Evolutionary conservation across 768 basidiomycete genomes (phyloP).

Genomic region (Suillus weaverae): DNA sequence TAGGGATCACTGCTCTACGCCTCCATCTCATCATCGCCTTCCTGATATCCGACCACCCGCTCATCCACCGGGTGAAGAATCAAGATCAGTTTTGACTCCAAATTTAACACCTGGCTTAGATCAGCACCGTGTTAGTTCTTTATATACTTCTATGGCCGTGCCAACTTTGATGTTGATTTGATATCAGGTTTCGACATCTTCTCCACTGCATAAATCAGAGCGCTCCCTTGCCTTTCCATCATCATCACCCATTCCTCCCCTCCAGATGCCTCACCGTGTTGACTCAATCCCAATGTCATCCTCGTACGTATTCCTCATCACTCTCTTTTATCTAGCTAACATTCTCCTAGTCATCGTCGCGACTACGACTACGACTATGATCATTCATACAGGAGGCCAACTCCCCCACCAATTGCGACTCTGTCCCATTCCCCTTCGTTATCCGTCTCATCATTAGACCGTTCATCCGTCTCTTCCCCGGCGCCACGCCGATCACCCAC

Average conservation of each 20-base stretch:
- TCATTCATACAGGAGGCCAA: constrained; percentile 39
- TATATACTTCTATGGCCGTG: constrained; percentile 33
- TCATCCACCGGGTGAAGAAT: constrained; percentile 25
- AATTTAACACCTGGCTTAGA: constrained; percentile 34
- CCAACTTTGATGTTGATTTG: constrained; percentile 40
- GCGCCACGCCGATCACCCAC: constrained; percentile 46
- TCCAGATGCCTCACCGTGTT: constrained; percentile 54
- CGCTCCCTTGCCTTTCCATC: constrained; percentile 18
- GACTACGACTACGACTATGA: constrained; percentile 46
- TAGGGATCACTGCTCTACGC: constrained; percentile 27
- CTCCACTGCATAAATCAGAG: constrained; percentile 39
- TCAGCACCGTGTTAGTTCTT: constrained; percentile 38
- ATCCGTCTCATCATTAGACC: constrained; percentile 59
- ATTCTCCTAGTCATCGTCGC: constrained; percentile 30
- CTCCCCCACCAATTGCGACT: constrained; percentile 50
- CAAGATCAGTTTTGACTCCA: constrained; percentile 33
- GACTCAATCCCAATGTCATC: constrained; percentile 36
- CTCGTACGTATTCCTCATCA: constrained; percentile 31
- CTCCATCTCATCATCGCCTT: constrained; percentile 34
- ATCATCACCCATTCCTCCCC: constrained; percentile 16
- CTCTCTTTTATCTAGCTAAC: constrained; percentile 26
- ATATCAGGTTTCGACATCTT: constrained; percentile 40
- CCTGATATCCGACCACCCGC: constrained; percentile 30
- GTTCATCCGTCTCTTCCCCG: constrained; percentile 60
- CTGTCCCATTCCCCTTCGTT: constrained; percentile 61